A percentile compares a stretch with the other conserved stretches of the same genome.
These are phyloP conservation scores for Xylaria grammica DNA, from an alignment of 495 filamentous ascomycete genomes.

Conservation along the genomic window DNA sequence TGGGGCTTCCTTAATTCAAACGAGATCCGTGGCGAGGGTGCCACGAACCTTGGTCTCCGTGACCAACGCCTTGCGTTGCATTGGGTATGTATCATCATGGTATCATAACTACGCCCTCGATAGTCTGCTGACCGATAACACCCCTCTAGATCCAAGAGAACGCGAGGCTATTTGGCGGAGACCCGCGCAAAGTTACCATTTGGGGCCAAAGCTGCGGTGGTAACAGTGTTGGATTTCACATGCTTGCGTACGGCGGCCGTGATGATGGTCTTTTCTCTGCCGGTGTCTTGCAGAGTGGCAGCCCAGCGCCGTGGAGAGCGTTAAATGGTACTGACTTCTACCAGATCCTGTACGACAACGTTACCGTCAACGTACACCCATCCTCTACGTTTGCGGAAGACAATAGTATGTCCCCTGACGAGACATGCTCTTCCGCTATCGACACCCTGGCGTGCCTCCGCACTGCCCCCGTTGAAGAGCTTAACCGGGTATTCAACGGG, in stretches of 20 bases:
- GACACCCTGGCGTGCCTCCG: conserved; percentile 52
- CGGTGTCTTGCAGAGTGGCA: conserved; percentile 50
- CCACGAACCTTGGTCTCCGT: conserved; percentile 62
- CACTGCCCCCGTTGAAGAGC: conserved; percentile 17
- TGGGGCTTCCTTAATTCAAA: conserved; percentile 59
- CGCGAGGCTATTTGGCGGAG: conserved; percentile 60
- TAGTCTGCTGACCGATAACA: not conserved
- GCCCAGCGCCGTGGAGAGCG: no score
- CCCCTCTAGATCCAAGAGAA: conserved; percentile 53
- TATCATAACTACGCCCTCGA: not conserved
- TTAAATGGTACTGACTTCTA: no score
- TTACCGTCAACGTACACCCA: conserved; percentile 26
- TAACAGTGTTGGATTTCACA: conserved; percentile 21
- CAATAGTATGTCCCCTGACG: no score
- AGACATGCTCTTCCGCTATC: no score
- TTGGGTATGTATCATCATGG: no score
- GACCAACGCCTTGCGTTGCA: conserved; percentile 67
- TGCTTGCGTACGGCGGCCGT: conserved; percentile 30
- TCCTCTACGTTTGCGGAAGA: not conserved
- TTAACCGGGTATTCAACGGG: conserved; percentile 17
- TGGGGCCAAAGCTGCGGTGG: conserved; percentile 32
- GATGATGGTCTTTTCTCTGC: conserved; percentile 54
- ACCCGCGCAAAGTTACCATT: conserved; percentile 42
- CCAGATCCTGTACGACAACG: conserved; percentile 45
- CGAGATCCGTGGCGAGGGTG: conserved; percentile 17